Evolutionary conservation across 2,329 filamentous ascomycete genomes (phyloP).

Genomic region (Ophiostoma fasciatum): DNA sequence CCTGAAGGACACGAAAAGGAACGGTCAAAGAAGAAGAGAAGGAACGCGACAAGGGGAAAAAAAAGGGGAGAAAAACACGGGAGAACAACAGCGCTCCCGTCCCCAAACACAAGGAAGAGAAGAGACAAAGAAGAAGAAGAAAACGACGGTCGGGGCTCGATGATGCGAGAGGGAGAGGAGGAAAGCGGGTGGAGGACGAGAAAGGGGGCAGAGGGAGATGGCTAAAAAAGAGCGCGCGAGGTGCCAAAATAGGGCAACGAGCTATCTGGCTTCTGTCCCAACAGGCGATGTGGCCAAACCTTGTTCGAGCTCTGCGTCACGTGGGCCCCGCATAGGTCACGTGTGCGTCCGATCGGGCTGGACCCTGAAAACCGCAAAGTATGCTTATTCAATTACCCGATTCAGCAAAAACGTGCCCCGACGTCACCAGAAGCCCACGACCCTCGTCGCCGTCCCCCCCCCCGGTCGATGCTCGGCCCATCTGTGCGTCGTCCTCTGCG

Average conservation of each 20-base stretch:
- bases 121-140: not conserved
- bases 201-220: not conserved
- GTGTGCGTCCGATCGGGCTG: too few relatives aligned
- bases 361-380: too few relatives aligned
- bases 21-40: not conserved
- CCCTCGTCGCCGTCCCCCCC: not conserved
- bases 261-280: constrained; percentile 17
- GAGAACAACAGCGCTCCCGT: too few relatives aligned
- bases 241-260: constrained; percentile 1
- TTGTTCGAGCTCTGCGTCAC: too few relatives aligned
- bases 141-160: not conserved
- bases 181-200: not conserved
- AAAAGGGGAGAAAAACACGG: not conserved
- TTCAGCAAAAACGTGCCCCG: not conserved
- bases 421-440: too few relatives aligned
- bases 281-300: constrained; percentile 16
- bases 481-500: not conserved
- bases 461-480: constrained; percentile 1
- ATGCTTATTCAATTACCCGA: not conserved
- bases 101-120: constrained; percentile 1
- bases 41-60: not conserved
- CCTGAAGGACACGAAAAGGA: not conserved
- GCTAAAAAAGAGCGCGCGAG: not conserved
- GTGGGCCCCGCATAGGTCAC: too few relatives aligned
- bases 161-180: constrained; percentile 1